These are phyloP conservation scores for Penicillium cataractarum DNA, from an alignment of 495 filamentous ascomycete genomes.

Conservation along the genomic window DNA sequence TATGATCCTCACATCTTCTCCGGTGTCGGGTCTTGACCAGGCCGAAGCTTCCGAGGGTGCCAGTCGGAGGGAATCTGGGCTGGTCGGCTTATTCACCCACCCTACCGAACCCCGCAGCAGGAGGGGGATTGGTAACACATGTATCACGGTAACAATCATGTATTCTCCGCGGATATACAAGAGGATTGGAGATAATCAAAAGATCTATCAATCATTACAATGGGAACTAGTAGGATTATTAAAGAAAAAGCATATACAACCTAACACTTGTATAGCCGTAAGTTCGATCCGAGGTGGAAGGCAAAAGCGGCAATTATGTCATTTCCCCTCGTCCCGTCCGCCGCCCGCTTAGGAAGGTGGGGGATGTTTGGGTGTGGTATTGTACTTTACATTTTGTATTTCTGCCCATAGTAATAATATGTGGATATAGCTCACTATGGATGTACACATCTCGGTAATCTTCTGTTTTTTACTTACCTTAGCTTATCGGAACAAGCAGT, in stretches of 20 bases:
- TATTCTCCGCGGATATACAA: background rate
- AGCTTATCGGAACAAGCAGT: slow-evolving; percentile 14
- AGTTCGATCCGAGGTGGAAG: background rate
- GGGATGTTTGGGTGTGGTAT: slow-evolving; percentile 22
- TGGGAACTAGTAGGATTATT: background rate
- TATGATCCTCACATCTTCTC: background rate
- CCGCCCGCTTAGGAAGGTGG: slow-evolving; percentile 40
- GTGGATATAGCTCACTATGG: too few relatives aligned
- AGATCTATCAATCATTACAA: background rate
- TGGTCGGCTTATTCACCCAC: slow-evolving; percentile 32
- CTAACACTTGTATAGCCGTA: background rate
- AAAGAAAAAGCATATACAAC: background rate
- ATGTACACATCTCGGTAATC: background rate
- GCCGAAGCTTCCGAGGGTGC: slow-evolving; percentile 13
- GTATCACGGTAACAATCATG: slow-evolving; percentile 3
- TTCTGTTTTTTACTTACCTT: background rate
- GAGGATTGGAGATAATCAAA: background rate
- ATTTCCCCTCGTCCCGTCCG: slow-evolving; percentile 30
- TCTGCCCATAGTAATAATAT: background rate
- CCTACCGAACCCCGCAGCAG: slow-evolving; percentile 26
- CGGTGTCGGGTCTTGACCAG: slow-evolving; percentile 6
- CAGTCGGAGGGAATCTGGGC: slow-evolving; percentile 22
- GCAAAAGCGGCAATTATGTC: slow-evolving; percentile 25
- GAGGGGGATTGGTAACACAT: background rate
- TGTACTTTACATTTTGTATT: background rate